Evolutionary conservation across 202 grass and related monocot species (phyloP).

Genomic region (Setaria viridis): DNA sequence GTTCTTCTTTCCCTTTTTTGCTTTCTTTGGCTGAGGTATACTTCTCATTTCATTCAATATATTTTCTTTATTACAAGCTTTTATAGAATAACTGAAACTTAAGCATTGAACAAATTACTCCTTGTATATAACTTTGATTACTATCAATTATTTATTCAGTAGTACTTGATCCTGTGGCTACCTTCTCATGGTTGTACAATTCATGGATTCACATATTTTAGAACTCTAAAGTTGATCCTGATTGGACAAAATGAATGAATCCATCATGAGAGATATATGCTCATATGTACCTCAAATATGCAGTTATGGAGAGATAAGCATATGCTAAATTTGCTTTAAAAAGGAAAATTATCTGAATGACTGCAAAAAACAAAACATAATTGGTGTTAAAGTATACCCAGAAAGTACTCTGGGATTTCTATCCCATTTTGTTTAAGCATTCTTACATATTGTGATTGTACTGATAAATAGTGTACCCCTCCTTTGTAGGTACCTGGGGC

Average conservation of each 20-base stretch:
- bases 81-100: slow-evolving; percentile 30
- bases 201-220: slow-evolving; percentile 4
- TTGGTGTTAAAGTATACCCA: slow-evolving; percentile 1
- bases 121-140: neutral
- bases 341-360: slow-evolving; percentile 1
- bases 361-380: neutral
- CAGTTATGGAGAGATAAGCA: neutral
- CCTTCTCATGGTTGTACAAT: neutral
- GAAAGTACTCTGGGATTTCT: slow-evolving; percentile 10
- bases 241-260: slow-evolving; percentile 7
- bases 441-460: slow-evolving; percentile 35
- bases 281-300: slow-evolving; percentile 22
- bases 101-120: slow-evolving; percentile 25
- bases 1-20: slow-evolving; percentile 85
- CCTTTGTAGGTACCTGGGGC: slow-evolving; percentile 81
- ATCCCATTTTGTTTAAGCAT: slow-evolving; percentile 18
- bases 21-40: slow-evolving; percentile 97
- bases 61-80: slow-evolving; percentile 29
- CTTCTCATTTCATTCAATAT: slow-evolving; percentile 37
- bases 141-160: neutral
- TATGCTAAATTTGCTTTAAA: slow-evolving; percentile 2
- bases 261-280: neutral
- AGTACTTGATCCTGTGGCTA: neutral
- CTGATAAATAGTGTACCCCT: slow-evolving; percentile 22
- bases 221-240: neutral